Conservation (phyloP, 2,329 filamentous ascomycete species). For the Dactylellina leptospora region DNA sequence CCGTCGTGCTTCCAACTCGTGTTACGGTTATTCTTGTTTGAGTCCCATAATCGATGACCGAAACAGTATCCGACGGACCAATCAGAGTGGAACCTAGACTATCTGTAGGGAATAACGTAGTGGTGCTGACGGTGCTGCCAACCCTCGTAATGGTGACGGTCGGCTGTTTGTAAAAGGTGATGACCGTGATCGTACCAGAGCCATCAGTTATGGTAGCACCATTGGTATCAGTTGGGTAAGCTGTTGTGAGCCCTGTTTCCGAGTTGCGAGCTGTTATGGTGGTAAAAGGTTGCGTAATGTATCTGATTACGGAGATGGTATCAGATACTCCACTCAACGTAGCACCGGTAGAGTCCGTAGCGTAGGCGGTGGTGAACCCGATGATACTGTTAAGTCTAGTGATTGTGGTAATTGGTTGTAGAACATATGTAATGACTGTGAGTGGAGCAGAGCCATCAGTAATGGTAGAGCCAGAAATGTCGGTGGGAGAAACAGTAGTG, state of each 20-base stretch:
- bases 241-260: background rate
- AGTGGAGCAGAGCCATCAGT: background rate
- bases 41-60: constrained; percentile 2
- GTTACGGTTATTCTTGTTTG: background rate
- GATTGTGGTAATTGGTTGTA: background rate
- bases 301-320: background rate
- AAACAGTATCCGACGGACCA: background rate
- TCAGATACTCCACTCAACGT: background rate
- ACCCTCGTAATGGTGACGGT: constrained; percentile 1
- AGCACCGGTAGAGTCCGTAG: background rate
- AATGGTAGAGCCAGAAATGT: background rate
- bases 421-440: background rate
- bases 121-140: background rate
- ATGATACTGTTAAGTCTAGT: background rate
- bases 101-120: background rate
- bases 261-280: background rate
- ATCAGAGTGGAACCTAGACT: no score
- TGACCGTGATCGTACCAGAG: background rate
- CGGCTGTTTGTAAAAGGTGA: background rate
- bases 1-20: background rate
- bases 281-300: background rate
- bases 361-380: background rate
- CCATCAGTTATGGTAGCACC: constrained; percentile 3
- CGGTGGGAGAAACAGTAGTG: background rate
- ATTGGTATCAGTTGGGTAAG: background rate